Evolutionary conservation across 2,329 filamentous ascomycete genomes (phyloP).

Genomic region (Apiospora phragmitis): DNA sequence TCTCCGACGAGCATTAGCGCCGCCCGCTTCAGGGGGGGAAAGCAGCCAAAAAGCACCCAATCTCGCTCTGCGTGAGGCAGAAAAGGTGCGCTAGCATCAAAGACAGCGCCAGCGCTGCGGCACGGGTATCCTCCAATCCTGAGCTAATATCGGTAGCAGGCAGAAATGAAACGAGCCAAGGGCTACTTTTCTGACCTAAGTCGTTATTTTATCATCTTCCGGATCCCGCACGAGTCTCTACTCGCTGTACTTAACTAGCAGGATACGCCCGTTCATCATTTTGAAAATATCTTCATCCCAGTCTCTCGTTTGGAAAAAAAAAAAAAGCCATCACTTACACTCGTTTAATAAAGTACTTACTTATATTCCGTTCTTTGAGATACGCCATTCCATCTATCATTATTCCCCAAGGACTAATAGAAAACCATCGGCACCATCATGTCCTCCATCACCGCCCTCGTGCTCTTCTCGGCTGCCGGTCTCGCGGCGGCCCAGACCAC

Average conservation of each 20-base stretch:
- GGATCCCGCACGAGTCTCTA: neutral
- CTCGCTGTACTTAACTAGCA: neutral
- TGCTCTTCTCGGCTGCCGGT: constrained; percentile 9
- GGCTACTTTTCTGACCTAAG: neutral
- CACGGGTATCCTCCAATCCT: neutral
- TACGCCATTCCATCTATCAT: neutral
- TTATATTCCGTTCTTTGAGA: neutral
- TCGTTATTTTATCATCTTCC: neutral
- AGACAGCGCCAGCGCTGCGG: neutral
- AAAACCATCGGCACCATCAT: neutral
- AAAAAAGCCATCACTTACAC: neutral
- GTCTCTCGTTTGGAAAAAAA: constrained; percentile 3
- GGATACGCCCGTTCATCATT: neutral
- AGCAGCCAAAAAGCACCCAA: neutral
- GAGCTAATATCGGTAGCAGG: neutral
- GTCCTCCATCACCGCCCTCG: neutral
- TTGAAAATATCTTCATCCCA: neutral
- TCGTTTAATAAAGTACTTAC: neutral
- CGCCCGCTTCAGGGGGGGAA: neutral
- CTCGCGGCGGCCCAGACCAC: constrained; percentile 9
- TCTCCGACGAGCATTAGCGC: neutral
- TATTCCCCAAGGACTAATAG: too few relatives aligned
- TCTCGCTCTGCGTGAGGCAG: neutral
- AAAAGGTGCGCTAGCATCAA: neutral
- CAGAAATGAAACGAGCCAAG: neutral